Base-by-base conservation (phyloP, 1,139 yeast species). In the Trichomonascaceae sp. region DNA sequence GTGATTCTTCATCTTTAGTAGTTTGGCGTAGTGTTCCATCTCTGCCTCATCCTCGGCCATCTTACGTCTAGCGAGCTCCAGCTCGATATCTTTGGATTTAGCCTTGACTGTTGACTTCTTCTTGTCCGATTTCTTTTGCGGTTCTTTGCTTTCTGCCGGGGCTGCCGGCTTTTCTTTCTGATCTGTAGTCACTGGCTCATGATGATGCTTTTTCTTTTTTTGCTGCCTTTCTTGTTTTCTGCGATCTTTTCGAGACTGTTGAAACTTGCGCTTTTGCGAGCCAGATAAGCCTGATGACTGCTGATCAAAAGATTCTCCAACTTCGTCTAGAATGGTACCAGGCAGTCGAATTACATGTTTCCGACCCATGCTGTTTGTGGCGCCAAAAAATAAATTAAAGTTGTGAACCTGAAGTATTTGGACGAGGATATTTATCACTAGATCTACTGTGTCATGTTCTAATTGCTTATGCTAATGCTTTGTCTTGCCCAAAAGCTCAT, bases 1-100 rank as follows among this genome's bases (percentile, higher is more conserved):
- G 35, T 73, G 71, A 14, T 67, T 60, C 47, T 77, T 80, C 44
- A 79, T 53, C 1, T 93, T 93, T 14, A 87, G 64, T 46, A 79
- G 76, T 42, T 78, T 79, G 3, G 95, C 89, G 51, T 84, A 87
- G 50, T 76, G 84, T 17, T 69, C 74, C 58, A 84, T 74, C 31
- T 87, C 94, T 34, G 73, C 74, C 37, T 82, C 92, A 47, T 82
- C 93, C 42, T 69, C 65, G 33, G 62, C 62, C 47, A 69, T 54
- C 29, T 43, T 43, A 14, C 52, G 56, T 17, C 47, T 45, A 17
- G 41, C 44, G 11, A 59, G 57, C 20, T 47, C 54, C 2, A 45
- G 49, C 2, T 48, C 47, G 32, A 42, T 17, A 28, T 26, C 30
- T 27, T 15, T 17, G 26, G 17, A 29, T 27, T 20, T 18, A 26